Evolutionary conservation across 352 stramenopile species (phyloP).

Genomic region (Elongisporangium senticosum): DNA sequence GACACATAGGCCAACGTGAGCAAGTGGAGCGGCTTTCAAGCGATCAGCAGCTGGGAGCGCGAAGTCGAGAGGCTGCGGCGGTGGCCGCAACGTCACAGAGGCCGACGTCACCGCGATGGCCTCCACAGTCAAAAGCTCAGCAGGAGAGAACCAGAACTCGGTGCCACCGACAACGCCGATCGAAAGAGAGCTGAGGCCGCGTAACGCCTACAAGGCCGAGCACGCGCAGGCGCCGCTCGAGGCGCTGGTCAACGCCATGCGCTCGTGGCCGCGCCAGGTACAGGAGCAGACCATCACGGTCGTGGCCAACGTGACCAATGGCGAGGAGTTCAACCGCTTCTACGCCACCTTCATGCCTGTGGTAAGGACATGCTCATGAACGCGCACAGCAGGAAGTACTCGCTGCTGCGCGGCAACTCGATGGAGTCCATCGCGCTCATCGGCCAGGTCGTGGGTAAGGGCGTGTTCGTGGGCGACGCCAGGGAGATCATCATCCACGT

Average conservation of each 20-base stretch:
- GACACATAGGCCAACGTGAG: too few species aligned
- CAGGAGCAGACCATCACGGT: conserved; percentile 86
- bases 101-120: too few species aligned
- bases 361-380: conserved; percentile 79
- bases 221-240: conserved; percentile 67
- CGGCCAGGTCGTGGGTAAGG: conserved; percentile 83
- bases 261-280: conserved; percentile 69
- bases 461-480: conserved; percentile 67
- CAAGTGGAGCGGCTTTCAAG: too few species aligned
- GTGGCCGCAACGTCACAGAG: too few species aligned
- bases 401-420: conserved; percentile 76
- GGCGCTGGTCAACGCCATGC: conserved; percentile 75
- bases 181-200: too few species aligned
- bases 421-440: conserved; percentile 89
- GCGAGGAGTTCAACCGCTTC: conserved; percentile 67
- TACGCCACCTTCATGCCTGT: conserved; percentile 87
- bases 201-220: too few species aligned
- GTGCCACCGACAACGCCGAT: too few species aligned
- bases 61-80: too few species aligned
- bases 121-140: too few species aligned
- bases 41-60: too few species aligned
- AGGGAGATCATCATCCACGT: conserved; percentile 81
- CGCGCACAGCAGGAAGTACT: conserved; percentile 68
- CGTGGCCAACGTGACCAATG: conserved; percentile 77
- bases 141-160: too few species aligned